Evolutionary conservation across 2,329 filamentous ascomycete genomes (phyloP).

Genomic region (Arthrobotrys megalospora): DNA sequence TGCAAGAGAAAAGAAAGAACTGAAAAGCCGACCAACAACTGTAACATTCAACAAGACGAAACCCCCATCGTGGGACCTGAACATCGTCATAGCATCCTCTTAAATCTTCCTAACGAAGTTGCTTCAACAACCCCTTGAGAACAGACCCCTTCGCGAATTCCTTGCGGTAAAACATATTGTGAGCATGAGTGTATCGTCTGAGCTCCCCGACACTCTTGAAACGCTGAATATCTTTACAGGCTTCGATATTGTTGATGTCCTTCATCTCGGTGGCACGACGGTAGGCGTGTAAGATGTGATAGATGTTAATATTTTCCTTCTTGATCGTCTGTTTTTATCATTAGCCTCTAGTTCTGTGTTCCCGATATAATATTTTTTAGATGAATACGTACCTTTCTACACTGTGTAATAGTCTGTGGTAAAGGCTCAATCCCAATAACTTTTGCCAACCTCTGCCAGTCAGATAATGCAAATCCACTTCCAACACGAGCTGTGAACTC

Average conservation of each 20-base stretch:
- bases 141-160: conserved; percentile 43
- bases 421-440: conserved; percentile 50
- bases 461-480: conserved; percentile 12
- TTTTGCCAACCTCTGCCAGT: conserved; percentile 55
- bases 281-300: conserved; percentile 50
- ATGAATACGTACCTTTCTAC: conserved; percentile 32
- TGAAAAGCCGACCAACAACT: too few relatives aligned
- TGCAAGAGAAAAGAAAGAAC: too few relatives aligned
- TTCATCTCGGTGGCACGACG: conserved; percentile 34
- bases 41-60: too few relatives aligned
- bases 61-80: too few relatives aligned
- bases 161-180: conserved; percentile 39
- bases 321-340: conserved; percentile 32
- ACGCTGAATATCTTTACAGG: conserved; percentile 35
- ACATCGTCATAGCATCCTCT: too few relatives aligned
- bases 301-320: conserved; percentile 57
- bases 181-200: conserved; percentile 35
- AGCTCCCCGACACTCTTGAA: conserved; percentile 43
- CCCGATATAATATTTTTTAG: neutral
- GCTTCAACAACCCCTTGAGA: conserved; percentile 49
- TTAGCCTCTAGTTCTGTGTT: neutral
- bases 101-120: conserved; percentile 20
- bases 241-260: conserved; percentile 24
- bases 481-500: conserved; percentile 50
- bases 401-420: conserved; percentile 46